phyloP scores from a whole-genome alignment of 805 yeast genomes.

The Barnettozyma sp. region DNA sequence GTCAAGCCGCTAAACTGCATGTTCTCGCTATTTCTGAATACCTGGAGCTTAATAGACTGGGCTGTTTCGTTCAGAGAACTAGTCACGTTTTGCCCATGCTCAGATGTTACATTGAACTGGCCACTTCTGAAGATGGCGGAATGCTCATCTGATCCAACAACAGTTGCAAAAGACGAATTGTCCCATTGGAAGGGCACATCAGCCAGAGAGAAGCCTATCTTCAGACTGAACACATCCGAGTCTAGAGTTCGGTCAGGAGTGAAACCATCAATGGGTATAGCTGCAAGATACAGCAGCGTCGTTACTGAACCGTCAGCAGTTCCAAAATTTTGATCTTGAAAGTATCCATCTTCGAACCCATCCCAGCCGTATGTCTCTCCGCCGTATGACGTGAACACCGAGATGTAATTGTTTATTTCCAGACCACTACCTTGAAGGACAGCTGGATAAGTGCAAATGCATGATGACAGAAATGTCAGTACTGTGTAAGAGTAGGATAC shows the following conservation, averaged over 20 bases:
- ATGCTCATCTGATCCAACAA: constrained; percentile 65
- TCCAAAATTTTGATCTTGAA: constrained; percentile 11
- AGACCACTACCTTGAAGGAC: neutral
- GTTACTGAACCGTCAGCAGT: constrained; percentile 10
- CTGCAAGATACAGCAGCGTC: constrained; percentile 7
- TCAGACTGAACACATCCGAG: constrained; percentile 18
- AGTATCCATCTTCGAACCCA: constrained; percentile 12
- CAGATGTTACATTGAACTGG: constrained; percentile 30
- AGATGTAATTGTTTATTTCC: constrained; percentile 5
- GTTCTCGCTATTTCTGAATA: constrained; percentile 35
- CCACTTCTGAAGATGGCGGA: constrained; percentile 64
- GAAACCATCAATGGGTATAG: constrained; percentile 13
- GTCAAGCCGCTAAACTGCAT: constrained; percentile 35
- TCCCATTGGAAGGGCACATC: constrained; percentile 70
- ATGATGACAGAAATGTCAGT: constrained; percentile 8
- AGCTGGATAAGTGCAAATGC: constrained; percentile 11
- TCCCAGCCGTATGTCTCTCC: constrained; percentile 4
- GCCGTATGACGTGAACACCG: constrained; percentile 6
- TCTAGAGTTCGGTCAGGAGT: neutral
- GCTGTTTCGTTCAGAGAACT: constrained; percentile 6
- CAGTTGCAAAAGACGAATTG: constrained; percentile 41
- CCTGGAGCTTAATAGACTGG: constrained; percentile 32
- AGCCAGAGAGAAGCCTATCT: constrained; percentile 57
- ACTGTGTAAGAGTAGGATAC: neutral
- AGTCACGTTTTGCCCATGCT: constrained; percentile 7